These are phyloP conservation scores for Stereocaulon alpinum DNA, from an alignment of 495 filamentous ascomycete species.

Conservation along the genomic window DNA sequence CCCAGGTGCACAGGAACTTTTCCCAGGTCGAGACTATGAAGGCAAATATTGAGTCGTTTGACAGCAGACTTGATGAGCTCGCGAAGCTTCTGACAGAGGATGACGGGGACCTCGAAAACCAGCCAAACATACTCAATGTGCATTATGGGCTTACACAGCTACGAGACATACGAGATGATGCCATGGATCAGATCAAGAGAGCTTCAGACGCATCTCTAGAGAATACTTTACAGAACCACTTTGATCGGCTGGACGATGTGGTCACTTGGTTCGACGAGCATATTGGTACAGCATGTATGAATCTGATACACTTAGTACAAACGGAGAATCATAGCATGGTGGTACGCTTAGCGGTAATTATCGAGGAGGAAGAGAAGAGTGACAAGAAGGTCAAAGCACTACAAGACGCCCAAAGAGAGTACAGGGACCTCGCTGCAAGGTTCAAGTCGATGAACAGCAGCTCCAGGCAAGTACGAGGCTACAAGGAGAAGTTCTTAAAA, in stretches of 20 bases:
- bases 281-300: conserved; percentile 75
- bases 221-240: conserved; percentile 76
- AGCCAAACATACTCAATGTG: conserved; percentile 78
- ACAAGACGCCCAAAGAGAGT: conserved; percentile 88
- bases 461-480: conserved; percentile 82
- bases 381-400: conserved; percentile 83
- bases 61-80: conserved; percentile 59
- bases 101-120: conserved; percentile 74
- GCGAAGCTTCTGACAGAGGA: conserved; percentile 69
- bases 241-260: conserved; percentile 73
- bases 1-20: conserved; percentile 90
- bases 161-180: conserved; percentile 87
- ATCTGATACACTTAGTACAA: conserved; percentile 75
- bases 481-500: conserved; percentile 88
- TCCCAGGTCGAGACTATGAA: conserved; percentile 87
- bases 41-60: conserved; percentile 74
- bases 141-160: conserved; percentile 88
- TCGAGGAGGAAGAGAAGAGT: conserved; percentile 91
- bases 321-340: conserved; percentile 79
- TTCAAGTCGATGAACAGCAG: conserved; percentile 93
- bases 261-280: conserved; percentile 94
- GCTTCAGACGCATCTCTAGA: conserved; percentile 62
- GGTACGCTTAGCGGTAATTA: conserved; percentile 79
- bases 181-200: conserved; percentile 84
- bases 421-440: conserved; percentile 81